phyloP scores from a whole-genome alignment of 176 grass and related monocot species.

The Phoenix dactylifera region DNA sequence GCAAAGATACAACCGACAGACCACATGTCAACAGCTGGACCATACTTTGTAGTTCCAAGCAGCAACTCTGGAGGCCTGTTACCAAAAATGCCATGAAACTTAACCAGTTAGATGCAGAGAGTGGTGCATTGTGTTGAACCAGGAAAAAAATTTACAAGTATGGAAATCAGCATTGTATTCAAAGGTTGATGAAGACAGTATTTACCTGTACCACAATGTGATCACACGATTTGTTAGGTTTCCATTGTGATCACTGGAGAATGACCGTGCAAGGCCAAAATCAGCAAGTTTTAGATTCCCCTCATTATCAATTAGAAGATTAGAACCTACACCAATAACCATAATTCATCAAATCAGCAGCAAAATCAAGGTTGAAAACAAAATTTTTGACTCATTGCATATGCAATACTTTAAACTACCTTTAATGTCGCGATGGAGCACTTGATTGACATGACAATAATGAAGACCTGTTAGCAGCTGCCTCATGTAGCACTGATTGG shows the following conservation, averaged over 20 bases:
- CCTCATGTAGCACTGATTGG: constrained; percentile 73
- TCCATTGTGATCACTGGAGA: constrained; percentile 75
- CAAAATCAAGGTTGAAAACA: no score
- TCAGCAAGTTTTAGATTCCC: constrained; percentile 94
- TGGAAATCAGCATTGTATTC: neutral
- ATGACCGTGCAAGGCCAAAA: constrained; percentile 92
- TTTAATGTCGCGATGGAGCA: constrained; percentile 97
- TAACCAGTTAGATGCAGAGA: neutral
- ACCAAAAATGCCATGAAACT: constrained; percentile 19
- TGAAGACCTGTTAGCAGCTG: constrained; percentile 89
- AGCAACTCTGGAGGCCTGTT: constrained; percentile 84
- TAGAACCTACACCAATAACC: constrained; percentile 41
- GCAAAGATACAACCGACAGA: constrained; percentile 98
- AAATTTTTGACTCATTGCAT: no score
- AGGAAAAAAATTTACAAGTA: neutral
- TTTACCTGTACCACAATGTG: constrained; percentile 92
- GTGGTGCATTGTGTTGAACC: neutral
- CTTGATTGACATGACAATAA: constrained; percentile 94
- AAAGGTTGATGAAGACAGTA: constrained; percentile 1
- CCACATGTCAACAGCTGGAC: constrained; percentile 95
- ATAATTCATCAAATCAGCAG: no score
- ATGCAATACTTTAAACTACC: constrained; percentile 17
- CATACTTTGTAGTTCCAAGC: constrained; percentile 75
- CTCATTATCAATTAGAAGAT: constrained; percentile 96
- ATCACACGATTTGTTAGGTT: constrained; percentile 94